A percentile compares a stretch with the other conserved stretches of the same genome.
These are phyloP conservation scores for Solidago caesia DNA, from an alignment of 129 eudicot genomes.

Conservation along the genomic window DNA sequence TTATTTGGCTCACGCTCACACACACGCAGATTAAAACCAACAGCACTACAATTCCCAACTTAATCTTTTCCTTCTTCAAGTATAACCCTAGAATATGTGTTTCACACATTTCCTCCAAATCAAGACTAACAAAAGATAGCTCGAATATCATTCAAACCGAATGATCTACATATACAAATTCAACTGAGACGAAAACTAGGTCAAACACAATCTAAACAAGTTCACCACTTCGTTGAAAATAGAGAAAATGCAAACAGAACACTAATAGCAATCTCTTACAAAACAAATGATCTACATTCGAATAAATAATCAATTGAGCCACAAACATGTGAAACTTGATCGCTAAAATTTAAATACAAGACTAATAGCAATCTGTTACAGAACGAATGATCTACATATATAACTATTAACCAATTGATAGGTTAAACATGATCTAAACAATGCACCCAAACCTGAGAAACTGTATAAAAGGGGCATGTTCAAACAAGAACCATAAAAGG, in stretches of 20 bases:
- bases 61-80: too few species aligned
- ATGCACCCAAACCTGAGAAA: neutral
- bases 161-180: neutral
- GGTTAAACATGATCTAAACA: neutral
- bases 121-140: neutral
- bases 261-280: neutral
- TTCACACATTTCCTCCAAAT: neutral
- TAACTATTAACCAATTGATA: neutral
- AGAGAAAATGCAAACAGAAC: constrained; percentile 12
- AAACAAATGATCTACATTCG: too few species aligned
- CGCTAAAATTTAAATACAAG: neutral
- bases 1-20: neutral
- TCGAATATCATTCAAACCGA: constrained; percentile 3
- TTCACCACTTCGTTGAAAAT: neutral
- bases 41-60: neutral
- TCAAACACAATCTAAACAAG: constrained; percentile 1
- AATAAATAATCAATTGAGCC: too few species aligned
- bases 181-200: neutral
- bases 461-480: too few species aligned
- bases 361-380: neutral
- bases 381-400: neutral
- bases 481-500: too few species aligned
- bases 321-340: too few species aligned
- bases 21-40: neutral
- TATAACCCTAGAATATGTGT: neutral